These are phyloP conservation scores for Barnettozyma vustinii DNA, from an alignment of 805 yeast genomes.

Conservation along the genomic window DNA sequence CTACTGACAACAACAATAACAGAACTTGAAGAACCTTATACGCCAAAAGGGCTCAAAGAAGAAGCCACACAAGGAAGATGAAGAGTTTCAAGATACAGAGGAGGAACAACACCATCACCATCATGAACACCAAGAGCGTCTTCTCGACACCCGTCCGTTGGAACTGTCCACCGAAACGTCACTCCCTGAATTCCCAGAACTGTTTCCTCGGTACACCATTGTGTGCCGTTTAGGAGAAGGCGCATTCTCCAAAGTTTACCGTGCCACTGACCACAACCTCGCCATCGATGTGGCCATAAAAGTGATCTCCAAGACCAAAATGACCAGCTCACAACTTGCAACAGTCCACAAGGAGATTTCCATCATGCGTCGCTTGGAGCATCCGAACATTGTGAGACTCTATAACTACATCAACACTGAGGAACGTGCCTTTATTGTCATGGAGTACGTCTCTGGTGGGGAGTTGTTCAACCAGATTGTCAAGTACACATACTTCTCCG, in stretches of 20 bases:
- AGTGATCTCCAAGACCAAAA: conserved; percentile 61
- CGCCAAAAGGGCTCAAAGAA: conserved; percentile 2
- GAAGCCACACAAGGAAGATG: background rate
- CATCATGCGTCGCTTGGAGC: conserved; percentile 62
- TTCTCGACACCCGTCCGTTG: background rate
- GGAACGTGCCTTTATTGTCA: conserved; percentile 59
- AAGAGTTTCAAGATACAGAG: background rate
- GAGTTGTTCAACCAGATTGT: conserved; percentile 67
- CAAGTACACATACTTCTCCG: conserved; percentile 59
- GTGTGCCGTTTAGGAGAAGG: conserved; percentile 68
- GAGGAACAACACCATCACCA: background rate
- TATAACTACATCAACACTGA: conserved; percentile 62
- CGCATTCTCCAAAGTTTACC: conserved; percentile 72
- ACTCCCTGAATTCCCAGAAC: conserved; percentile 16
- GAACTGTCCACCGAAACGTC: background rate
- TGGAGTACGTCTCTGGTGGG: conserved; percentile 75
- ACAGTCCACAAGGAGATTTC: conserved; percentile 78
- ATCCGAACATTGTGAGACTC: conserved; percentile 58
- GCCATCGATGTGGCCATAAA: conserved; percentile 41
- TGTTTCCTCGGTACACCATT: conserved; percentile 32
- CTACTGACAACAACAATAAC: too few species aligned
- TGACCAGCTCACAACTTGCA: conserved; percentile 55
- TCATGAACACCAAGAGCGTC: background rate
- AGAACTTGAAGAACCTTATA: conserved; percentile 14
- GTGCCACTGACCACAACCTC: conserved; percentile 36